phyloP scores from a whole-genome alignment of 164 flowering plant species.

The Sextonia rubra region DNA sequence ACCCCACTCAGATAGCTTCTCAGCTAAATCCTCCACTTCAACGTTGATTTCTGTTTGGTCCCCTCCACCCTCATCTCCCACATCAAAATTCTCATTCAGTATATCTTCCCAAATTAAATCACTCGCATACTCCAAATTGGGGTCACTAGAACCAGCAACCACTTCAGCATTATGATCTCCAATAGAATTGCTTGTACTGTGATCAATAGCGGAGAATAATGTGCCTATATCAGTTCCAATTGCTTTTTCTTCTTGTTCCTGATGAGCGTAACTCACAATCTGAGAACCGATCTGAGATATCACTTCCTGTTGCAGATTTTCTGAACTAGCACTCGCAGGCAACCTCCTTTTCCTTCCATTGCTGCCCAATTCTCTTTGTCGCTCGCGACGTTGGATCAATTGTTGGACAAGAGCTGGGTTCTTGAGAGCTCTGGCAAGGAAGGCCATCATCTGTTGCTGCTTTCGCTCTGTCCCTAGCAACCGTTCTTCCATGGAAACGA shows the following conservation, averaged over 20 bases:
- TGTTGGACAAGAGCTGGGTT: conserved; percentile 37
- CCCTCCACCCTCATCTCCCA: conserved; percentile 13
- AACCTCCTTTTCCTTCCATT: conserved; percentile 36
- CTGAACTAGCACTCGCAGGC: conserved; percentile 14
- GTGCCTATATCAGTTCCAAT: conserved; percentile 21
- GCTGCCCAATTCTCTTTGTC: conserved; percentile 26
- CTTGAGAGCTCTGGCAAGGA: conserved; percentile 38
- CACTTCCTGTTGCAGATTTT: conserved; percentile 19
- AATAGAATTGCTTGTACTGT: conserved; percentile 5
- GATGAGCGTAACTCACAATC: background rate
- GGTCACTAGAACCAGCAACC: background rate
- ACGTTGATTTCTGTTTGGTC: conserved; percentile 26
- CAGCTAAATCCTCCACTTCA: conserved; percentile 48
- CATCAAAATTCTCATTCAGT: conserved; percentile 33
- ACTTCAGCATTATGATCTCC: conserved; percentile 9
- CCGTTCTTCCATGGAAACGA: conserved; percentile 37
- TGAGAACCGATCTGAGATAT: background rate
- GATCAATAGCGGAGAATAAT: conserved; percentile 13
- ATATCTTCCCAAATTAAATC: conserved; percentile 39
- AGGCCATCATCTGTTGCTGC: conserved; percentile 45
- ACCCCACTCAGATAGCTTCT: conserved; percentile 26
- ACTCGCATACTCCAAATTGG: conserved; percentile 18
- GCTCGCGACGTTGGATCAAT: conserved; percentile 25
- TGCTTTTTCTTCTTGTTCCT: conserved; percentile 16
- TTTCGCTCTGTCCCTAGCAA: conserved; percentile 33